Evolutionary conservation across 169 alveolate genomes (phyloP).

Genomic region (Cystoisospora suis): DNA sequence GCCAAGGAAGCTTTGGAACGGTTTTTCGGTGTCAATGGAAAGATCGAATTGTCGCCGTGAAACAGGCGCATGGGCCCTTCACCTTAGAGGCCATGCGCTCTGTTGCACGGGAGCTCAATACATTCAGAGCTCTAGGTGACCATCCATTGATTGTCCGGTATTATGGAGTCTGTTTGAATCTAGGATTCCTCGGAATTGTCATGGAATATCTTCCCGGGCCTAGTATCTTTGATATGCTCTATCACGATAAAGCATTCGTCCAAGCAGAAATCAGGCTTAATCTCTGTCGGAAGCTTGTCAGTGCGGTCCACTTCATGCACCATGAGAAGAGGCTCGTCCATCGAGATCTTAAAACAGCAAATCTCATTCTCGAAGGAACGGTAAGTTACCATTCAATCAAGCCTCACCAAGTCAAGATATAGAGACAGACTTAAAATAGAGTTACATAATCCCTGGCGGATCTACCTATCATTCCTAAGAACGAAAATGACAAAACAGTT

Average conservation of each 20-base stretch:
- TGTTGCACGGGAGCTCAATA: conserved; percentile 79
- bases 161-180: conserved; percentile 80
- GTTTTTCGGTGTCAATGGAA: conserved; percentile 73
- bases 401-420: no score
- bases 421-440: no score
- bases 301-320: conserved; percentile 77
- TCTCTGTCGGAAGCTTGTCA: conserved; percentile 74
- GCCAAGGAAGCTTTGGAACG: conserved; percentile 78
- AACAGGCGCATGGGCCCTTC: conserved; percentile 70
- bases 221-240: conserved; percentile 76
- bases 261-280: conserved; percentile 73
- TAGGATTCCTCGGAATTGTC: conserved; percentile 74
- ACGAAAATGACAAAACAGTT: no score
- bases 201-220: conserved; percentile 79
- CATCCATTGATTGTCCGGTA: conserved; percentile 78
- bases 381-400: no score
- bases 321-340: conserved; percentile 74
- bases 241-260: conserved; percentile 69
- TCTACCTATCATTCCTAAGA: no score
- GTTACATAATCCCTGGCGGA: no score
- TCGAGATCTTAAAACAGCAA: conserved; percentile 82
- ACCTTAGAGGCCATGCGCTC: conserved; percentile 76
- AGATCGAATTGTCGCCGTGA: conserved; percentile 71
- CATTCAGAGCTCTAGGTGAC: conserved; percentile 72
- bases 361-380: conserved; percentile 74